Conservation (phyloP, 176 grass and related monocot species). For the Carex littledalei region DNA sequence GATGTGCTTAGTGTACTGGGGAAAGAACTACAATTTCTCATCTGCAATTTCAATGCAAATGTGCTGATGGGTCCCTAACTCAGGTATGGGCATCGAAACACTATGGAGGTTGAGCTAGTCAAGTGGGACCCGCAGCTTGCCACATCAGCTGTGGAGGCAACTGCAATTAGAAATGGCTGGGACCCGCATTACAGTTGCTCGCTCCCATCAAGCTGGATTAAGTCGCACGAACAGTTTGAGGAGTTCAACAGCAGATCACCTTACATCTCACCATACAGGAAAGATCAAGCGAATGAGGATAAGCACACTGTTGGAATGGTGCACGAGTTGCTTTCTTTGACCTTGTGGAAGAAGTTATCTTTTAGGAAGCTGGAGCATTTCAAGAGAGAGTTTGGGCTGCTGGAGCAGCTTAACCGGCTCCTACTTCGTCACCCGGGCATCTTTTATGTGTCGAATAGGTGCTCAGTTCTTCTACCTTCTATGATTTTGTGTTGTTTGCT, state of each 20-base stretch:
- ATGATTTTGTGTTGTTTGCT: background rate
- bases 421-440: constrained; percentile 64
- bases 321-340: constrained; percentile 77
- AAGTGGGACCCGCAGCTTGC: constrained; percentile 59
- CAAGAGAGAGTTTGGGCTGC: constrained; percentile 64
- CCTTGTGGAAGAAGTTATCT: constrained; percentile 77
- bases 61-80: background rate
- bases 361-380: constrained; percentile 87
- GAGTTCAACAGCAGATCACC: constrained; percentile 68
- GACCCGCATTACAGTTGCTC: constrained; percentile 53
- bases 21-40: background rate
- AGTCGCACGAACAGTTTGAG: constrained; percentile 47
- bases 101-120: constrained; percentile 67
- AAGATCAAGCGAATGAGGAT: constrained; percentile 34
- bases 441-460: constrained; percentile 76
- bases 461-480: background rate
- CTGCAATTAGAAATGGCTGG: background rate
- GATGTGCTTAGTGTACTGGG: background rate
- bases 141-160: constrained; percentile 41
- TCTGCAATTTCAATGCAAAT: background rate
- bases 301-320: constrained; percentile 53
- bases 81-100: constrained; percentile 31
- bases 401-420: constrained; percentile 44
- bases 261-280: constrained; percentile 72
- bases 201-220: constrained; percentile 52